Percentiles rank a stretch among this genome's conserved stretches.
Evolutionary conservation across 495 filamentous ascomycete species (phyloP).

Genomic region (Oidiodendron maius): DNA sequence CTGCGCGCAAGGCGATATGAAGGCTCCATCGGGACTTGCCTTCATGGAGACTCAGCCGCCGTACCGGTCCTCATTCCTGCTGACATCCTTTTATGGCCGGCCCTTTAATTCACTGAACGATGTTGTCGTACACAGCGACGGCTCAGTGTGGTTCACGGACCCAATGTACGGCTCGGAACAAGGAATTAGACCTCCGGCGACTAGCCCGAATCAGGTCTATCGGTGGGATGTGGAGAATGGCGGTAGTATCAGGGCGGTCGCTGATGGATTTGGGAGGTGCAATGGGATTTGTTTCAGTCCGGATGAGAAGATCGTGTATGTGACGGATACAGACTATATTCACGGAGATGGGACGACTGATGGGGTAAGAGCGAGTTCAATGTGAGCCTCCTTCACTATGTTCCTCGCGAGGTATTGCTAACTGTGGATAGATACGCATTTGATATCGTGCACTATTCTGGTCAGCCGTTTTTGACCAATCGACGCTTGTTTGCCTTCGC

Average conservation of each 20-base stretch:
- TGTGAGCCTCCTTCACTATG: slow-evolving; percentile 5
- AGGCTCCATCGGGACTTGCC: slow-evolving; percentile 37
- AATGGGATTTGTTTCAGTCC: slow-evolving; percentile 55
- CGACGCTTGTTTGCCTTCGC: slow-evolving; percentile 51
- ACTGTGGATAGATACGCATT: slow-evolving; percentile 9
- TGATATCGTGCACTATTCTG: slow-evolving; percentile 3
- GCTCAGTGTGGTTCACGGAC: slow-evolving; percentile 57
- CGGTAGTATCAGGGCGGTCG: slow-evolving; percentile 41
- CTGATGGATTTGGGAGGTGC: slow-evolving; percentile 46
- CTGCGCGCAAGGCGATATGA: slow-evolving; percentile 42
- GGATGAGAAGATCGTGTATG: slow-evolving; percentile 40
- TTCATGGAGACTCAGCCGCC: slow-evolving; percentile 30
- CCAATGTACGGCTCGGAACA: slow-evolving; percentile 51
- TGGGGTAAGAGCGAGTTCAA: slow-evolving; percentile 2
- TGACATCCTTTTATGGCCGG: slow-evolving; percentile 45
- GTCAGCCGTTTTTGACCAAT: slow-evolving; percentile 33
- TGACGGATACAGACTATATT: slow-evolving; percentile 43
- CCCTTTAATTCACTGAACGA: slow-evolving; percentile 59
- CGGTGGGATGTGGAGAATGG: slow-evolving; percentile 38
- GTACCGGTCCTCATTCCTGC: slow-evolving; percentile 21
- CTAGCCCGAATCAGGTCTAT: slow-evolving; percentile 49
- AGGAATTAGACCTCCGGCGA: slow-evolving; percentile 42
- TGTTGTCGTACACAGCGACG: slow-evolving; percentile 41
- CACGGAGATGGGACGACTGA: slow-evolving; percentile 7
- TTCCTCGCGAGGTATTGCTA: background rate